These are phyloP conservation scores for Pleurotus citrinopileatus DNA, from an alignment of 768 basidiomycete genomes.

Conservation along the genomic window DNA sequence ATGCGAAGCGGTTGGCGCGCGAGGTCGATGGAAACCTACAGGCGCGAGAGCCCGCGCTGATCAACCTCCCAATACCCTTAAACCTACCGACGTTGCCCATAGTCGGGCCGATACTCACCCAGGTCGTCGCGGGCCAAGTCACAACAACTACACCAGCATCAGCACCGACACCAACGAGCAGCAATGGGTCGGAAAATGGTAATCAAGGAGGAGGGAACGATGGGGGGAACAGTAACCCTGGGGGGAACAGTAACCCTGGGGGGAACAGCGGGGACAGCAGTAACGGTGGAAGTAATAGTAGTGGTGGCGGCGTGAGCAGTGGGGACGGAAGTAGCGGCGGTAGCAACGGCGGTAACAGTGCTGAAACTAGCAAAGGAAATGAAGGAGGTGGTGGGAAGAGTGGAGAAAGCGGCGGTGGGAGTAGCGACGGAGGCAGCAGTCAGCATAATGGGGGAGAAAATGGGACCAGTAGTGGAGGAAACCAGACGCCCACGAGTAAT, in stretches of 20 bases:
- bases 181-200: constrained; percentile 14
- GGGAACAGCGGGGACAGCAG: constrained; percentile 13
- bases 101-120: constrained; percentile 30
- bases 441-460: not conserved
- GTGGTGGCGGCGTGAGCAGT: constrained; percentile 1
- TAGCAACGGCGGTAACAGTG: constrained; percentile 10
- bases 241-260: constrained; percentile 4
- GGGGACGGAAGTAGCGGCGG: constrained; percentile 1
- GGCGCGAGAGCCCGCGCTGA: constrained; percentile 36
- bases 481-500: not conserved
- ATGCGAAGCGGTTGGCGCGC: constrained; percentile 10
- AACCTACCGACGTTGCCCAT: constrained; percentile 37
- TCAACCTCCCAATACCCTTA: constrained; percentile 31
- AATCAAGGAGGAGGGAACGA: constrained; percentile 10
- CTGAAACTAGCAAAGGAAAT: not conserved
- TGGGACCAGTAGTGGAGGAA: constrained; percentile 1
- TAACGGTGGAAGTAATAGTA: constrained; percentile 12
- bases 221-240: not conserved
- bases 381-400: constrained; percentile 1
- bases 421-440: not conserved
- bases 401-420: constrained; percentile 7
- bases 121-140: constrained; percentile 27
- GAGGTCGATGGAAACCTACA: constrained; percentile 18
- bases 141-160: constrained; percentile 2
- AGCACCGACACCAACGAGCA: constrained; percentile 9